These are phyloP conservation scores for Bjerkandera adusta DNA, from an alignment of 1,284 basidiomycete species.

Conservation along the genomic window DNA sequence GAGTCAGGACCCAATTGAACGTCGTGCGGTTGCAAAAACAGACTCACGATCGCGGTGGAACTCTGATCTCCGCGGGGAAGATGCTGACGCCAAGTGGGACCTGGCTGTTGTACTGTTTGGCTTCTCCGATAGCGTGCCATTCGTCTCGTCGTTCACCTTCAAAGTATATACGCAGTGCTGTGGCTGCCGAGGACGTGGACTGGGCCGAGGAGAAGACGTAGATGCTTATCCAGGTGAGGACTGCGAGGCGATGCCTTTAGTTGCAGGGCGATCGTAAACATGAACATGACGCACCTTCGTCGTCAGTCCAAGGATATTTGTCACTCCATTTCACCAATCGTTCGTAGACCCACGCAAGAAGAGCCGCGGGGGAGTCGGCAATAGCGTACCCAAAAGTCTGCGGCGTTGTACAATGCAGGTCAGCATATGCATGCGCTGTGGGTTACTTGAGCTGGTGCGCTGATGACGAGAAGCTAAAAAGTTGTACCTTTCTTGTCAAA, in stretches of 20 bases:
- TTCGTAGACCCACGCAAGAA: no score
- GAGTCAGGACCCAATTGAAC: background rate
- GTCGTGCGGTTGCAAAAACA: background rate
- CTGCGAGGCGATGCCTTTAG: no score
- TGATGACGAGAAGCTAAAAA: background rate
- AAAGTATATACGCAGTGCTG: conserved; percentile 38
- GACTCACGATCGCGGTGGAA: conserved; percentile 25
- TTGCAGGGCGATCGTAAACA: no score
- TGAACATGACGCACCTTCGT: no score
- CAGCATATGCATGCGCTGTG: no score
- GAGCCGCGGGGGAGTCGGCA: no score
- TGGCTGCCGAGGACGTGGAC: conserved; percentile 36
- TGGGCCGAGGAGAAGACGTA: conserved; percentile 30
- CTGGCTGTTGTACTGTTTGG: no score
- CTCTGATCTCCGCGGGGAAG: conserved; percentile 31
- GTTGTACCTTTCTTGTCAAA: conserved; percentile 22
- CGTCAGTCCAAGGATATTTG: no score
- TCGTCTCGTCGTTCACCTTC: conserved; percentile 23
- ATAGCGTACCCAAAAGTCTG: no score
- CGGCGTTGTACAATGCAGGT: no score
- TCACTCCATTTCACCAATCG: no score
- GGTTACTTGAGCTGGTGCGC: conserved; percentile 5
- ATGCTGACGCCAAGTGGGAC: conserved; percentile 32
- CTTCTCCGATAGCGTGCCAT: conserved; percentile 19
- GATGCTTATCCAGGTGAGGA: conserved; percentile 39